phyloP scores from a whole-genome alignment of 179 eudicot species.

The Vitellaria paradoxa region DNA sequence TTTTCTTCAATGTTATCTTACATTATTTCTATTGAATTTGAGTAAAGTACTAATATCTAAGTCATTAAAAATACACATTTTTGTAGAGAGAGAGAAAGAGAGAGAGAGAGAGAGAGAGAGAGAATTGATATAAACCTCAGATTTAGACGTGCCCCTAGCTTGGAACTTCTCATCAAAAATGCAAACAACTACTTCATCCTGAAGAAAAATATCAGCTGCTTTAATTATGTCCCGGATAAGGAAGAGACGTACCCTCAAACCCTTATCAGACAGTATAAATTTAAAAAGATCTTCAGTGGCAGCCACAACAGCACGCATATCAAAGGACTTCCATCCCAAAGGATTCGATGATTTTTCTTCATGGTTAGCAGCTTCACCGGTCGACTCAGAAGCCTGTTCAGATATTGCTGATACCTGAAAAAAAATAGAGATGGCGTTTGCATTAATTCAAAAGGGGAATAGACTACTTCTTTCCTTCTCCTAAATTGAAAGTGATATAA shows the following conservation, averaged over 20 bases:
- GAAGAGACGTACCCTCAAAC: conserved; percentile 73
- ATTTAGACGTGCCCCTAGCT: conserved; percentile 24
- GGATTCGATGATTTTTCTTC: conserved; percentile 40
- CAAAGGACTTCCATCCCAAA: conserved; percentile 75
- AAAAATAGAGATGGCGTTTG: conserved; percentile 10
- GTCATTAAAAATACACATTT: no score
- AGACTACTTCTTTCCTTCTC: background rate
- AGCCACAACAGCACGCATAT: conserved; percentile 76
- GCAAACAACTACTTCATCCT: conserved; percentile 43
- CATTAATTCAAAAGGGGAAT: background rate
- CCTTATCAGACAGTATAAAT: conserved; percentile 81
- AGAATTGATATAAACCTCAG: conserved; percentile 48
- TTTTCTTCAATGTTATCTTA: no score
- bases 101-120: background rate
- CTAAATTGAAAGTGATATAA: background rate
- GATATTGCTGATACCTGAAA: conserved; percentile 89
- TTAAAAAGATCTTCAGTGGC: conserved; percentile 90
- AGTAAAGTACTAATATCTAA: no score
- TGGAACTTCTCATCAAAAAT: conserved; percentile 29
- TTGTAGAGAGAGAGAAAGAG: no score
- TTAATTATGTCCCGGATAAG: conserved; percentile 71
- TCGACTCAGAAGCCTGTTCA: conserved; percentile 59
- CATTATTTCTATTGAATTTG: no score
- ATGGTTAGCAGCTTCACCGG: conserved; percentile 28
- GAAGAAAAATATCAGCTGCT: conserved; percentile 68